Evolutionary conservation across 495 filamentous ascomycete genomes (phyloP).

Genomic region (Penicillium desertorum): DNA sequence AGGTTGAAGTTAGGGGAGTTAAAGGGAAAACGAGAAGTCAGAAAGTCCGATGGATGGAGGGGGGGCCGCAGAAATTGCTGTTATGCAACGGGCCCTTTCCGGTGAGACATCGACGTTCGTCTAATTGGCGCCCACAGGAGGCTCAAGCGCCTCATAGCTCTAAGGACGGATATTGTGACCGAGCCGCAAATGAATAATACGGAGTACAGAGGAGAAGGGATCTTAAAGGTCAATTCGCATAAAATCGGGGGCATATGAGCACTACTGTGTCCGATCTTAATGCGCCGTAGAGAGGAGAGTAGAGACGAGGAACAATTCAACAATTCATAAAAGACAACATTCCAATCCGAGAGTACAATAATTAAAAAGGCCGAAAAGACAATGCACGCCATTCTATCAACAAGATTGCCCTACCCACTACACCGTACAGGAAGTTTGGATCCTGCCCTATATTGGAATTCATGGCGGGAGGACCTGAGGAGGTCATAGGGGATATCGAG

Average conservation of each 20-base stretch:
- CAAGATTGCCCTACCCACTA: slow-evolving; percentile 31
- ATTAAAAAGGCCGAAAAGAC: slow-evolving; percentile 15
- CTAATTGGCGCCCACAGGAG: background rate
- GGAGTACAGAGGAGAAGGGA: background rate
- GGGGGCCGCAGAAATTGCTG: background rate
- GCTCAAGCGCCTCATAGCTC: background rate
- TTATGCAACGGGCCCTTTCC: background rate
- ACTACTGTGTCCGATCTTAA: slow-evolving; percentile 20
- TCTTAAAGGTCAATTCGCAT: background rate
- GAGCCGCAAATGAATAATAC: background rate
- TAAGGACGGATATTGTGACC: no score
- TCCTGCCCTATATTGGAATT: slow-evolving; percentile 1
- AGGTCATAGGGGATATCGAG: slow-evolving; percentile 10
- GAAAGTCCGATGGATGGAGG: background rate
- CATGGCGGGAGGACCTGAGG: slow-evolving; percentile 10
- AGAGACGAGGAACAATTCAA: slow-evolving; percentile 6
- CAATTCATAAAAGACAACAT: slow-evolving; percentile 11
- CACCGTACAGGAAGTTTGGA: slow-evolving; percentile 20
- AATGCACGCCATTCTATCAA: slow-evolving; percentile 40
- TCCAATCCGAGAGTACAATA: slow-evolving; percentile 12
- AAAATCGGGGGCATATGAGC: background rate
- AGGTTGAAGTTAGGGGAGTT: background rate
- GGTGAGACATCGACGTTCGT: background rate
- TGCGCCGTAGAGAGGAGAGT: slow-evolving; percentile 19
- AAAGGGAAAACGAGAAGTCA: background rate